Evolutionary conservation across 129 eudicot genomes (phyloP), one percentile per base, ranked within the genome.

Genomic region (Deinandra increscens): DNA sequence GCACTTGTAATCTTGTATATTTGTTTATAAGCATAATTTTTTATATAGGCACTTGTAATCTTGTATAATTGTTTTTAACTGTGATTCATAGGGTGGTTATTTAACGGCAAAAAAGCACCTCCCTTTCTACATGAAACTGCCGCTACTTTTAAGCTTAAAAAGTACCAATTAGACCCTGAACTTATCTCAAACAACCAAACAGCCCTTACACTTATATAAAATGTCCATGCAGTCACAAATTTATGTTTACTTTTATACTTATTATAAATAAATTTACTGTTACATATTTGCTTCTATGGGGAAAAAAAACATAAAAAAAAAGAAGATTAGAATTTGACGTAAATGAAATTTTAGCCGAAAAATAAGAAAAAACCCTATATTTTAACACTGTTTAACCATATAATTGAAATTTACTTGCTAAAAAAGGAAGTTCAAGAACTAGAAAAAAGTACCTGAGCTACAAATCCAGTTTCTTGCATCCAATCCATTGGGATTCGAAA

Each of bases 381-480:
- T 6, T 36, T 36, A 36, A 39, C 44, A 11, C 23, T 49, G 26
- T 49, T 49, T 15, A 26, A 17, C 11, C 9, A 17, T 49, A 5
- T 49, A 11, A 49, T 49, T 49, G 22, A 49, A 49, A 3, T 49
- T n/a, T 17, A 6, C 22, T 17, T 49, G 0, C 38, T 10, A 23
- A 11, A 55, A 11, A 56, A 26, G 8, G 38, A 56, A 12, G 17
- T 56, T 56, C 1, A 11, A 56, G 11, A 58, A 26, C 37, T 5
- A 58, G 39, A 31, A 58, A n/a, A 26, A 58, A 54, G 9, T 78
- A 92, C 98, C 98, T 89, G 95, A 69, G 84, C 85, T 14, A 81
- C 90, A 67, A 79, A 87, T 53, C 98, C 96, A 4, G 91, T 68
- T 65, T 92, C 96, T 62, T 79, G 77, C 98, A 92, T 92, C 98